Evolutionary conservation across 108 stramenopile species (phyloP), one percentile per base, ranked within the genome.

Genomic region (Asterionellopsis glacialis): DNA sequence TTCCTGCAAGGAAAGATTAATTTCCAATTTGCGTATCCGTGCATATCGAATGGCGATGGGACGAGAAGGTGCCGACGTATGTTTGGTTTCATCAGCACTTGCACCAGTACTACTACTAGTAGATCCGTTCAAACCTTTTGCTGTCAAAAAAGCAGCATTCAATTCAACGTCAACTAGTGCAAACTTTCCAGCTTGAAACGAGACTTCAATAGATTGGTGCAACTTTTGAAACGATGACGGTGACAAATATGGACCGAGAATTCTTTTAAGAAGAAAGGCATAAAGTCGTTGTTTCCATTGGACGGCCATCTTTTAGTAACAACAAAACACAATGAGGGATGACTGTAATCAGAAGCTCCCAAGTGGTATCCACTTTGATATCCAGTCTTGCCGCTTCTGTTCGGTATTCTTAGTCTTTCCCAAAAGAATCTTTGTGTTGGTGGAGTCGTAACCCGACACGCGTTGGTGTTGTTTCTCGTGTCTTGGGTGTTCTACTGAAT

Each of bases 281-380:
- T 85, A 87, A 15, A 92, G 55, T 11, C 80, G 71, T 45, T 80
- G 76, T 61, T 80, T 84, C 90, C 87, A 88, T 1, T 48, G 47
- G 9, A 16, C 47, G 21, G 5, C 16, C 47, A 48, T 48, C 14
- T 11, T 48, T 21, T 48, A 1, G 47, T 21, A 19, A 19, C 9
- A 48, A 19, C 47, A 48, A 48, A 33, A n/a, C n/a, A n/a, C n/a
- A n/a, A n/a, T n/a, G n/a, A n/a, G n/a, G n/a, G n/a, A n/a, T n/a
- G n/a, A n/a, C n/a, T n/a, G n/a, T n/a, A n/a, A n/a, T n/a, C n/a
- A n/a, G n/a, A n/a, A n/a, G n/a, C n/a, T n/a, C n/a, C n/a, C n/a
- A n/a, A n/a, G n/a, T n/a, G n/a, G n/a, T n/a, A n/a, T n/a, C n/a
- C n/a, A n/a, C n/a, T n/a, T n/a, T n/a, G n/a, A n/a, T n/a, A n/a